Evolutionary conservation across 257 asterid genomes (phyloP).

Genomic region (Jasminum sambac): DNA sequence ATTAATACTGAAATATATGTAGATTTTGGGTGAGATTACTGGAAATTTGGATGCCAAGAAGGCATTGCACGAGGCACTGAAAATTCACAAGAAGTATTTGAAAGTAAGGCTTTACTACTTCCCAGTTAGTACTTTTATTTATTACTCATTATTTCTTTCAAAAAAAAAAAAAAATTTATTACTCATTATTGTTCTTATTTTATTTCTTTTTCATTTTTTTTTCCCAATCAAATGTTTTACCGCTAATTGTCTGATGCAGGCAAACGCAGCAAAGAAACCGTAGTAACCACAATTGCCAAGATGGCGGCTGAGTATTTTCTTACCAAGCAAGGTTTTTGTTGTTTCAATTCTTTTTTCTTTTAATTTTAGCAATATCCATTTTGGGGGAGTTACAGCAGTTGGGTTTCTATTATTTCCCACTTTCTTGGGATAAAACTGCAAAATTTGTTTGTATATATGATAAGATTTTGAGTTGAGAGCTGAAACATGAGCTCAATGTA

Average conservation of each 20-base stretch:
- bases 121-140: constrained; percentile 6
- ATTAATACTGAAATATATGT: constrained; percentile 20
- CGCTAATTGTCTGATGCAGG: constrained; percentile 50
- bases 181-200: too few species aligned
- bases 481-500: background rate
- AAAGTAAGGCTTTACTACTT: constrained; percentile 46
- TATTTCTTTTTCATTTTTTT: too few species aligned
- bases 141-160: too few species aligned
- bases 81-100: constrained; percentile 82
- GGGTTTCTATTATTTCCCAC: constrained; percentile 3
- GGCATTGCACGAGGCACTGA: constrained; percentile 73
- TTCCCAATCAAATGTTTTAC: too few species aligned
- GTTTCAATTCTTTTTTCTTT: constrained; percentile 8
- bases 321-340: background rate
- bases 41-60: constrained; percentile 91
- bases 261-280: constrained; percentile 38
- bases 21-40: constrained; percentile 90
- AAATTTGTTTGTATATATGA: background rate
- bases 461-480: constrained; percentile 2
- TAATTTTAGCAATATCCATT: background rate
- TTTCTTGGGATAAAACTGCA: background rate
- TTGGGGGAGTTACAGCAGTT: constrained; percentile 14
- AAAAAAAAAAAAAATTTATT: too few species aligned
- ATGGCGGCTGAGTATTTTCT: background rate
- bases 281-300: constrained; percentile 16